A percentile compares a stretch with the other conserved stretches of the same genome.
These are phyloP conservation scores for Sarcodon aspratus DNA, from an alignment of 768 basidiomycete species.

Conservation along the genomic window DNA sequence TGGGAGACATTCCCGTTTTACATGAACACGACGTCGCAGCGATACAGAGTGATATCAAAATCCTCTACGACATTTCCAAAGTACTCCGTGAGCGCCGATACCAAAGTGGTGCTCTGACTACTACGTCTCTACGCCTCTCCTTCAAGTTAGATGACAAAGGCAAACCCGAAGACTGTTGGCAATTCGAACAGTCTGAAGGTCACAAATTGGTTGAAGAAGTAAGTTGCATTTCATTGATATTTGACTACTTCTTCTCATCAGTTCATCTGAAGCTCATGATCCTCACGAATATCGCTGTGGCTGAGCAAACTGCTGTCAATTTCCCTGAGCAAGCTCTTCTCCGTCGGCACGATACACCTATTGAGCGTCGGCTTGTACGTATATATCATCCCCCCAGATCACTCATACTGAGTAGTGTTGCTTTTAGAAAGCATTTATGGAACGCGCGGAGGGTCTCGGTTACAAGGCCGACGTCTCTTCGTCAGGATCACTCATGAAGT, in stretches of 20 bases:
- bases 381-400: not conserved
- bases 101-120: slow-evolving; percentile 53
- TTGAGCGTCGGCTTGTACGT: slow-evolving; percentile 82
- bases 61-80: slow-evolving; percentile 56
- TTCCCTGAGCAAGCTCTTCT: slow-evolving; percentile 96
- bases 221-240: not conserved
- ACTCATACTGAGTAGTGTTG: slow-evolving; percentile 1
- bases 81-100: slow-evolving; percentile 64
- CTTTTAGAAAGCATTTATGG: slow-evolving; percentile 56
- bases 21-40: slow-evolving; percentile 48
- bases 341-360: slow-evolving; percentile 85
- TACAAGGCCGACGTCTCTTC: slow-evolving; percentile 73
- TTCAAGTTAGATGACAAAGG: slow-evolving; percentile 78
- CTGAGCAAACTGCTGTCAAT: slow-evolving; percentile 87
- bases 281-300: slow-evolving; percentile 79
- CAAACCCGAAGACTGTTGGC: slow-evolving; percentile 67
- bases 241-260: slow-evolving; percentile 1
- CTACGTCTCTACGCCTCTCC: slow-evolving; percentile 57
- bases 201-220: slow-evolving; percentile 88
- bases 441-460: slow-evolving; percentile 78
- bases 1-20: slow-evolving; percentile 40
- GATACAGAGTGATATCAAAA: slow-evolving; percentile 67
- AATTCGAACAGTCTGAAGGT: slow-evolving; percentile 56
- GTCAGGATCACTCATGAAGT: slow-evolving; percentile 73
- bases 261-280: slow-evolving; percentile 70